Evolutionary conservation across 176 grass and related monocot species (phyloP).

Genomic region (Tuctoria greenei): DNA sequence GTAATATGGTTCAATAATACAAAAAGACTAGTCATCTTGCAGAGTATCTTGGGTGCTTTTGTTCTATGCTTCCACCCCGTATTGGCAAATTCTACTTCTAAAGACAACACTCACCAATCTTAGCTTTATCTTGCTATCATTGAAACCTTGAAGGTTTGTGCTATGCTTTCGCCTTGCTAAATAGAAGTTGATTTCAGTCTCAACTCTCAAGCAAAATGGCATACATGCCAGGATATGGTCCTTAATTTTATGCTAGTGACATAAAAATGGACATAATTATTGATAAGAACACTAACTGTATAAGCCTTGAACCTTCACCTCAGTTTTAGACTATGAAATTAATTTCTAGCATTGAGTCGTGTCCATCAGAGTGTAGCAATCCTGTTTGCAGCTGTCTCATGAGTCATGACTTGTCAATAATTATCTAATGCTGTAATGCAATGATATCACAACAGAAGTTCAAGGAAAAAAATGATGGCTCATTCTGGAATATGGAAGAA

Average conservation of each 20-base stretch:
- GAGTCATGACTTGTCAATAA: neutral
- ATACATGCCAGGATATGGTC: too few species aligned
- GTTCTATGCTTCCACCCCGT: neutral
- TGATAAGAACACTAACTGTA: neutral
- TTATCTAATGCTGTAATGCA: conserved; percentile 1
- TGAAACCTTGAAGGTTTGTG: too few species aligned
- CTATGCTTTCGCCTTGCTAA: too few species aligned
- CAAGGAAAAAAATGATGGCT: neutral
- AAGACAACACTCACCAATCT: too few species aligned
- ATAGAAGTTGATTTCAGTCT: too few species aligned
- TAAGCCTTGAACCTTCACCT: conserved; percentile 22
- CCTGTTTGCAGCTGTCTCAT: neutral
- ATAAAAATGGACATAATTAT: neutral
- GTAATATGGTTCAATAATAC: neutral
- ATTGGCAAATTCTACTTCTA: neutral
- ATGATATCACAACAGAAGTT: conserved; percentile 7
- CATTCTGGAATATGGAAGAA: conserved; percentile 7
- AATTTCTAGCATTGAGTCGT: neutral
- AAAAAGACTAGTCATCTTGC: neutral
- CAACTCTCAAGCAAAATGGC: too few species aligned
- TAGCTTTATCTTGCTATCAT: too few species aligned
- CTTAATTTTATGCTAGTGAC: too few species aligned
- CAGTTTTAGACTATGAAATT: neutral
- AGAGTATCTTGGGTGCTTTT: neutral
- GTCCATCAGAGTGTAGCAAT: neutral